phyloP scores from a whole-genome alignment of 2,329 filamentous ascomycete genomes.

The Aureobasidium lini region DNA sequence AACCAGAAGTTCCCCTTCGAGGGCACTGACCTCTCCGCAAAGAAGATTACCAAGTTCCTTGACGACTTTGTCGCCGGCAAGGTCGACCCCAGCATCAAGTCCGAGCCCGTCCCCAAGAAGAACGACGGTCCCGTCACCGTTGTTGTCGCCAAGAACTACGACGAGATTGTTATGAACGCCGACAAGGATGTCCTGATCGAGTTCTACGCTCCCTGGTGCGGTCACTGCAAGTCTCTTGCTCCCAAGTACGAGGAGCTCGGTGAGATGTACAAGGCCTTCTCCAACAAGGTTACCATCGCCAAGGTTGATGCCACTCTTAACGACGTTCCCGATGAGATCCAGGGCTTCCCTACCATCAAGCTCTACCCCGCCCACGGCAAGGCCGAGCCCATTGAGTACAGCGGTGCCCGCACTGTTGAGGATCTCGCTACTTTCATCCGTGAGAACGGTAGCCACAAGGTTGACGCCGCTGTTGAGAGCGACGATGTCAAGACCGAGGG shows the following conservation, averaged over 20 bases:
- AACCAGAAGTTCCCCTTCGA: conserved; percentile 91
- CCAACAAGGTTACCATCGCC: conserved; percentile 58
- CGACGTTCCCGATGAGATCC: conserved; percentile 93
- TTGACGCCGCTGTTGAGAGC: conserved; percentile 52
- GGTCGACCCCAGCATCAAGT: conserved; percentile 95
- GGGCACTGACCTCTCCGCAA: conserved; percentile 61
- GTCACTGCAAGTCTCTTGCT: conserved; percentile 62
- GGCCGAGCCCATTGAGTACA: conserved; percentile 76
- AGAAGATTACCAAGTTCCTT: conserved; percentile 73
- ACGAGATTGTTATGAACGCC: conserved; percentile 84
- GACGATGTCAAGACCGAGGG: conserved; percentile 45
- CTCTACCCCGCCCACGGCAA: conserved; percentile 89
- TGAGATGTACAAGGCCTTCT: conserved; percentile 44
- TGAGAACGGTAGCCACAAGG: conserved; percentile 88
- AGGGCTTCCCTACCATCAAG: conserved; percentile 99
- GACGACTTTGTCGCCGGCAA: conserved; percentile 80
- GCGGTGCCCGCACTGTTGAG: conserved; percentile 78
- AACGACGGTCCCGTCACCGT: conserved; percentile 84
- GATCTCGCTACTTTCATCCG: conserved; percentile 88
- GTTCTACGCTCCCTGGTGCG: conserved; percentile 89
- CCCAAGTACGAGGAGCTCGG: conserved; percentile 62
- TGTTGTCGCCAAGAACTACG: conserved; percentile 89
- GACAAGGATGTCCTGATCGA: conserved; percentile 95
- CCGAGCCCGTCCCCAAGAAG: conserved; percentile 88
- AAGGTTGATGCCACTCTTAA: conserved; percentile 97